Evolutionary conservation across 768 basidiomycete species (phyloP).

Genomic region (Psilocybe subaeruginosa): DNA sequence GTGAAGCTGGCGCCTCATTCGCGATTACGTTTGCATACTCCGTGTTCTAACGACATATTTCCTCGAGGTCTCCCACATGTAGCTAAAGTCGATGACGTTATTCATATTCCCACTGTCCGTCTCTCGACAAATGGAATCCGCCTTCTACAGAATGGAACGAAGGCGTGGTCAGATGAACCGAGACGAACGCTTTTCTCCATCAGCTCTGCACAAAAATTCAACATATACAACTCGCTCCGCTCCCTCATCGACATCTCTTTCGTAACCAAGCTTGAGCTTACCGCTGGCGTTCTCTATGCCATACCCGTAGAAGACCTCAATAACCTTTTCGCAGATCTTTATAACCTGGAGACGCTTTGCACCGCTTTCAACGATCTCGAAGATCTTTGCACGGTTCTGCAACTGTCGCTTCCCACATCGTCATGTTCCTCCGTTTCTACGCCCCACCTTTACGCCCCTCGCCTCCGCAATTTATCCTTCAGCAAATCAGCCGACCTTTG

Average conservation of each 20-base stretch:
- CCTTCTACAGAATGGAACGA: conserved; percentile 26
- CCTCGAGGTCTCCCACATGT: conserved; percentile 25
- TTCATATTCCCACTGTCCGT: conserved; percentile 17
- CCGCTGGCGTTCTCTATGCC: conserved; percentile 30
- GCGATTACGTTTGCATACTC: conserved; percentile 31
- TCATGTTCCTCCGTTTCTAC: not conserved
- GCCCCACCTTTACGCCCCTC: conserved; percentile 23
- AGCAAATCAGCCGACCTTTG: conserved; percentile 33
- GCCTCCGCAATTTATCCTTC: conserved; percentile 31
- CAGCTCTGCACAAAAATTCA: conserved; percentile 25
- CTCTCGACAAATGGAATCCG: not conserved
- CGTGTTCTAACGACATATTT: conserved; percentile 26
- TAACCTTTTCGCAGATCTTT: conserved; percentile 20
- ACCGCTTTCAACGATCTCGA: conserved; percentile 33
- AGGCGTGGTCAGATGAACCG: conserved; percentile 25
- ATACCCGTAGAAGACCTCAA: conserved; percentile 21
- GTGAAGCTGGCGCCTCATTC: conserved; percentile 25
- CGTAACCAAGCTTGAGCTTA: conserved; percentile 34
- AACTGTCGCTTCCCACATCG: not conserved
- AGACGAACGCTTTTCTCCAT: conserved; percentile 22
- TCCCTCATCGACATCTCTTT: conserved; percentile 23
- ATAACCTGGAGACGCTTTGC: conserved; percentile 26
- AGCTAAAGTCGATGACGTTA: not conserved
- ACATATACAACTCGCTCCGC: conserved; percentile 22
- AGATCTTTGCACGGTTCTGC: conserved; percentile 26